Evolutionary conservation across 1,139 yeast genomes (phyloP).

Genomic region (Fermentozyma sake): DNA sequence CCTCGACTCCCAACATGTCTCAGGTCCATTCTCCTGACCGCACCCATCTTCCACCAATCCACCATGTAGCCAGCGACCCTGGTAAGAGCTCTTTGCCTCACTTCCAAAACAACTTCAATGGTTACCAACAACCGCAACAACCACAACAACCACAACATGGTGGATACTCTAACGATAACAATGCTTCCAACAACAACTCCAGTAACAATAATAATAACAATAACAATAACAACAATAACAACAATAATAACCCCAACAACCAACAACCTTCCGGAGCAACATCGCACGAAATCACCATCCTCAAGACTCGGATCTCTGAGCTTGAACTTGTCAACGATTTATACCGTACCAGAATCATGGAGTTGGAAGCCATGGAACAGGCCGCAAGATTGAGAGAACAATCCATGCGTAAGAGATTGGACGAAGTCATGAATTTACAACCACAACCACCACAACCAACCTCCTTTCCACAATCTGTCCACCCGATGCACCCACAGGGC

Average conservation of each 20-base stretch:
- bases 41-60: conserved; percentile 36
- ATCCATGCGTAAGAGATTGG: conserved; percentile 46
- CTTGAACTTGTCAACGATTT: conserved; percentile 85
- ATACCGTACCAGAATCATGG: conserved; percentile 75
- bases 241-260: conserved; percentile 11
- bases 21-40: conserved; percentile 17
- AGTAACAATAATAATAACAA: conserved; percentile 11
- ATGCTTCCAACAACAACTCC: conserved; percentile 12
- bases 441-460: conserved; percentile 1
- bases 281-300: conserved; percentile 30
- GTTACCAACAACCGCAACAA: conserved; percentile 2
- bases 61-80: conserved; percentile 16
- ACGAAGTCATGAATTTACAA: conserved; percentile 29
- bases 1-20: conserved; percentile 13
- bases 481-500: too few relatives aligned
- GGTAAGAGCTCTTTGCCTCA: conserved; percentile 18
- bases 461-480: conserved; percentile 5
- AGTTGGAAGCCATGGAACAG: conserved; percentile 69
- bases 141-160: conserved; percentile 2
- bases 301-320: conserved; percentile 80
- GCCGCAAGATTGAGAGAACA: conserved; percentile 51
- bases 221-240: conserved; percentile 13
- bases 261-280: conserved; percentile 10
- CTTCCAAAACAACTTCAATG: conserved; percentile 16
- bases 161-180: conserved; percentile 13